Conservation (phyloP, 495 filamentous ascomycete genomes). For the Beverwykella pulmonaria region DNA sequence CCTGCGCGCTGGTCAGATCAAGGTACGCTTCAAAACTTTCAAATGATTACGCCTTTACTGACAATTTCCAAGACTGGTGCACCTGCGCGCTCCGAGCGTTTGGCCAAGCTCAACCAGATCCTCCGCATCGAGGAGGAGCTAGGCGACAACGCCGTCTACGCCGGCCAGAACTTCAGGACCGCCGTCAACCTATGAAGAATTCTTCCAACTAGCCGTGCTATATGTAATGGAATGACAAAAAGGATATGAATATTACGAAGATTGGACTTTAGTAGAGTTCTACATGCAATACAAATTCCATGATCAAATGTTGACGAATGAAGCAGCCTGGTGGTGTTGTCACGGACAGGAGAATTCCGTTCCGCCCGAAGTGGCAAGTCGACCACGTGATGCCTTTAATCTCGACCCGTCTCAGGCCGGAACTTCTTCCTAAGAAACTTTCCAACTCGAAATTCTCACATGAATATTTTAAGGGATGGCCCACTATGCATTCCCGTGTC, state of each 20-base stretch:
- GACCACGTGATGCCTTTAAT: not conserved
- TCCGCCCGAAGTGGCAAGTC: not conserved
- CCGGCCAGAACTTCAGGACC: slow-evolving; percentile 86
- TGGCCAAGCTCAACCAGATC: slow-evolving; percentile 99
- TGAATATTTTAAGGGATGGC: no score
- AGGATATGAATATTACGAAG: not conserved
- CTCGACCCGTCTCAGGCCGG: no score
- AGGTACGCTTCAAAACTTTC: not conserved
- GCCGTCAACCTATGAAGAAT: slow-evolving; percentile 80
- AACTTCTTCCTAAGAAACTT: no score
- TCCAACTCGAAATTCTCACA: no score
- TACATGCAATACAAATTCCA: not conserved
- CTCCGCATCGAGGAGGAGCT: slow-evolving; percentile 99
- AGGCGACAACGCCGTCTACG: slow-evolving; percentile 85
- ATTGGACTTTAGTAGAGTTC: not conserved
- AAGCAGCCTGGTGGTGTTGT: not conserved
- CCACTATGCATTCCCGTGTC: no score
- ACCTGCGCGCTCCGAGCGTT: slow-evolving; percentile 90
- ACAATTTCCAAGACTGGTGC: slow-evolving; percentile 75
- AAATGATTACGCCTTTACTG: not conserved
- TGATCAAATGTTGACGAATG: no score
- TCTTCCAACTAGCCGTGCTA: not conserved
- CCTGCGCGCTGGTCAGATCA: slow-evolving; percentile 92
- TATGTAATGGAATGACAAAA: not conserved
- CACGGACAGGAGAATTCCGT: not conserved